Conservation (phyloP, 192 early-diverging fungal genomes). For the Jimgerdemannia lactiflua region DNA sequence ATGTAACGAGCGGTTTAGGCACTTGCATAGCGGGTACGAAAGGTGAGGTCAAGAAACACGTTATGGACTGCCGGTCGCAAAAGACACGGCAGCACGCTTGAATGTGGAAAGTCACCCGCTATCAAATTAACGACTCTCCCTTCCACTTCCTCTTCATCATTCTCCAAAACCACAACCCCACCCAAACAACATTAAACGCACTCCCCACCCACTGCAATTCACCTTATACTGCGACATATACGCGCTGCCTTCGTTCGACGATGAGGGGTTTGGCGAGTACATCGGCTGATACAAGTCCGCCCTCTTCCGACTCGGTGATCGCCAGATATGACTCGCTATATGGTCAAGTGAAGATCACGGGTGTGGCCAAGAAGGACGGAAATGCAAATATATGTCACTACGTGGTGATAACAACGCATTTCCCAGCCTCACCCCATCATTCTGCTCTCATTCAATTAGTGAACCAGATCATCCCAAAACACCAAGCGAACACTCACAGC, state of each 20-base stretch:
- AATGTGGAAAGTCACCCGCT: too few species aligned
- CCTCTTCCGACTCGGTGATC: slow-evolving; percentile 24
- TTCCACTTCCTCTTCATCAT: background rate
- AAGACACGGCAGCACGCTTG: too few species aligned
- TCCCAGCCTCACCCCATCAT: background rate
- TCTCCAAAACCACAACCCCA: background rate
- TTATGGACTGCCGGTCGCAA: background rate
- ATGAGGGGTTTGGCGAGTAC: slow-evolving; percentile 13
- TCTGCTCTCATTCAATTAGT: too few species aligned
- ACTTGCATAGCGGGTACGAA: slow-evolving; percentile 16
- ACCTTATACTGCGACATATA: slow-evolving; percentile 33
- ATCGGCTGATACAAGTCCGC: slow-evolving; percentile 22
- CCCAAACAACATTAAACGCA: background rate
- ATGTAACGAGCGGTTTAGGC: slow-evolving; percentile 39
- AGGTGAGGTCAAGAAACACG: background rate
- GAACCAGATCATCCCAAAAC: background rate
- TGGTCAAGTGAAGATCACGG: background rate
- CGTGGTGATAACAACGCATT: too few species aligned
- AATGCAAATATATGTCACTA: too few species aligned
- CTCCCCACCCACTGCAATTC: background rate
- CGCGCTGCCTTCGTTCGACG: slow-evolving; percentile 10
- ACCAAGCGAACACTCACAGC: slow-evolving; percentile 18
- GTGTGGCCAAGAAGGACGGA: too few species aligned
- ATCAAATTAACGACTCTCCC: too few species aligned
- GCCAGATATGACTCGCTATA: slow-evolving; percentile 28